Base-by-base conservation (phyloP, 1,284 basidiomycete species). In the Cronartium quercuum region DNA sequence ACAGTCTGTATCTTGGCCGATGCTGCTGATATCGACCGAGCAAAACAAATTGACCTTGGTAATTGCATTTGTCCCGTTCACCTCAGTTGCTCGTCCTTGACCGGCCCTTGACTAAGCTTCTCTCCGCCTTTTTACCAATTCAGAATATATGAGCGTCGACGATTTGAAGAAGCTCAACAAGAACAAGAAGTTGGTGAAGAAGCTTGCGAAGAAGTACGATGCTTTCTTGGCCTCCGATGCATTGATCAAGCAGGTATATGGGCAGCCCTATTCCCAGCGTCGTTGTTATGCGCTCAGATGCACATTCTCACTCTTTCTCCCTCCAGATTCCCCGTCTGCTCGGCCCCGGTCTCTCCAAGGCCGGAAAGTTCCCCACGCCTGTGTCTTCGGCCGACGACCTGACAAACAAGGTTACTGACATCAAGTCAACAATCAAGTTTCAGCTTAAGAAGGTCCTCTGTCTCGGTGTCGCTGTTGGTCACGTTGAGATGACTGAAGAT, bases 101-200 rank as follows among this genome's bases (percentile, higher is more conserved):
- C 51, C 21, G 57, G 57, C 57, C 9, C 9, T 24, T 13, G 10
- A 13, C 57, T 29, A 15, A 10, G 10, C 15, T 24, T 60, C 21
- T 13, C 21, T 10, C 29, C 21, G 57, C 29, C 13, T 29, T 41
- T 67, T 47, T 37, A 13, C 9, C 10, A 12, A 0, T 29, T 13
- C 63, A 68, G 66, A 75, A 77, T 80, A 94, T 86, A 98, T 97
- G 94, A 95, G 93, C 79, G 96, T 98, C 81, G 95, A 98, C 82
- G 95, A 98, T 85, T 87, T 98, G 85, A 99, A 98, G 86, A 98
- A 98, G 85, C 88, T 97, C 80, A 97, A 96, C 90, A 96, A 96
- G 87, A 98, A 98, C 89, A 98, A 98, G 88, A 99, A 99, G 87
- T 92, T 99, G 78, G 95, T 99, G 83, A 99, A 99, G 89, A 98